A percentile compares a stretch with the other conserved stretches of the same genome.
Evolutionary conservation across 108 stramenopile genomes (phyloP).

Genomic region (Skeletonema costatum): DNA sequence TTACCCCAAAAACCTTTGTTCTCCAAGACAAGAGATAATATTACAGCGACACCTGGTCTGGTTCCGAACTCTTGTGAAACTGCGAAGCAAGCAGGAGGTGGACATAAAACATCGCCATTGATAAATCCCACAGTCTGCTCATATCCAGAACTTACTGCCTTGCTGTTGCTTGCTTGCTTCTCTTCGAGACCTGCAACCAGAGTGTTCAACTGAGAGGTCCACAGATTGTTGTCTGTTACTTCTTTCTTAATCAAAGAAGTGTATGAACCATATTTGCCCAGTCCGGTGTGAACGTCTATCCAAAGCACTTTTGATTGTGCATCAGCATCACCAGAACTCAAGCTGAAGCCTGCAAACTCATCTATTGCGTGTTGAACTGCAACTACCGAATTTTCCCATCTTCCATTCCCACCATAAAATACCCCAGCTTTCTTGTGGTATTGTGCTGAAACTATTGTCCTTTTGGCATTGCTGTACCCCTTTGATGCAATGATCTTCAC

Average conservation of each 20-base stretch:
- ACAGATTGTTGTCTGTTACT: not conserved
- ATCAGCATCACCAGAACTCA: not conserved
- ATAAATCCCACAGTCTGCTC: conserved; percentile 49
- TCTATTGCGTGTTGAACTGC: conserved; percentile 39
- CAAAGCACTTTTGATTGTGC: conserved; percentile 39
- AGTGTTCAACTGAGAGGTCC: conserved; percentile 8
- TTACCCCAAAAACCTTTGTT: conserved; percentile 52
- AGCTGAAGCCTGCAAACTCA: conserved; percentile 29
- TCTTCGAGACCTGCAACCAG: conserved; percentile 1
- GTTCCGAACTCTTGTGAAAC: conserved; percentile 84
- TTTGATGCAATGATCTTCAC: conserved; percentile 18
- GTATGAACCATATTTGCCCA: conserved; percentile 43
- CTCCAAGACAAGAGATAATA: conserved; percentile 66
- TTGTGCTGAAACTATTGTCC: conserved; percentile 75
- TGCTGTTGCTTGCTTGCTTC: conserved; percentile 10
- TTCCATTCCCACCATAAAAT: conserved; percentile 69
- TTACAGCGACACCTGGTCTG: conserved; percentile 57
- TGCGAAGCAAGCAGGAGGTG: conserved; percentile 20
- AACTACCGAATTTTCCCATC: conserved; percentile 56
- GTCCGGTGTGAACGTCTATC: conserved; percentile 88
- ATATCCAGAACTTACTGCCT: conserved; percentile 51
- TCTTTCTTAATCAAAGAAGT: conserved; percentile 7
- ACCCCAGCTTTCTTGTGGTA: conserved; percentile 72
- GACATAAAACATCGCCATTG: conserved; percentile 32
- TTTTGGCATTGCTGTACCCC: conserved; percentile 59